Base-by-base conservation (phyloP, 768 basidiomycete species). In the Boletus insuetus region DNA sequence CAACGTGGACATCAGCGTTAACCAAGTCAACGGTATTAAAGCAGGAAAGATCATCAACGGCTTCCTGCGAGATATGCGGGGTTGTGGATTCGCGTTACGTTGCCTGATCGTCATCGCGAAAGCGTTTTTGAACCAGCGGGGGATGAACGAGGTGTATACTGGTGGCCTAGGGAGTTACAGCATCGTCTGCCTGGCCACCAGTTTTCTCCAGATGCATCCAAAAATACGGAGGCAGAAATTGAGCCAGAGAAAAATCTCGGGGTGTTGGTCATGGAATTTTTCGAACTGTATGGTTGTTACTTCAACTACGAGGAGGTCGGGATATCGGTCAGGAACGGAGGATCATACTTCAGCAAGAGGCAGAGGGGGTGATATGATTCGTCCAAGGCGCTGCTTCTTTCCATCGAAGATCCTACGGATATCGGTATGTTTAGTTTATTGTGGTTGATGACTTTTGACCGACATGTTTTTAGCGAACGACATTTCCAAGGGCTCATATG, bases 101-200 rank as follows among this genome's bases (percentile, higher is more conserved):
- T 83, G 82, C 53, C 83, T 99, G 38, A 85, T 98, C 37, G 74
- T 98, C 68, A 84, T 96, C 56, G 87, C 90, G 58, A 99, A 98
- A 73, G 82, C 89, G 3, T 98, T 97, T 71, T 78, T 98, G 51
- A 82, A 79, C 60, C 93, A 97, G 68, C 79, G 95, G 40, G 83
- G 83, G 31, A 91, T 98, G 93, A 98, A 99, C 69, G 97, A 98
- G 71, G 96, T 98, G n/a, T 98, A 87, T 70, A 90, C 88, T 19
- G 51, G 97, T 9, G 97, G 97, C 2, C 71, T 99, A 37, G 95
- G 96, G 20, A 93, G 91, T 66, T 98, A 98, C 69, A 86, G 89
- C 62, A 92, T 97, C 54, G 93, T 98, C 52, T 97, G 92, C 69
- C 72, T 99, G 53, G 94, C 89, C 12, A 83, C 98, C 60, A 92